Conservation (phyloP, 768 basidiomycete genomes). For the Collybia mongolica region DNA sequence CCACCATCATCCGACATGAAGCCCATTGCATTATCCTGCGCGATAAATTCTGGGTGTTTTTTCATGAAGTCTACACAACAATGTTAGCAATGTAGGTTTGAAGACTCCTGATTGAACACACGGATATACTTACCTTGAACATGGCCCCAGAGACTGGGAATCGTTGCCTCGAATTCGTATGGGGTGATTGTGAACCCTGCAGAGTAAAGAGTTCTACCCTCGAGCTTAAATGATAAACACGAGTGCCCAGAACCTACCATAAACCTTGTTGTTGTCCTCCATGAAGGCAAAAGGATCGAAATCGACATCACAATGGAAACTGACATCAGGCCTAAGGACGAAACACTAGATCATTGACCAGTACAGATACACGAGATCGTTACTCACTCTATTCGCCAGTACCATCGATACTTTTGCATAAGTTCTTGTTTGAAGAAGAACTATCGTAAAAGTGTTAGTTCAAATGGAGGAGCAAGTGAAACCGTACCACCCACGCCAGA, state of each 20-base stretch:
- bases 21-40: conserved; percentile 57
- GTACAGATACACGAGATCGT: background rate
- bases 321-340: conserved; percentile 57
- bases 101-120: background rate
- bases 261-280: conserved; percentile 69
- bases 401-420: conserved; percentile 69
- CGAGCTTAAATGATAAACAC: background rate
- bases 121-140: conserved; percentile 50
- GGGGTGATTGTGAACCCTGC: conserved; percentile 73
- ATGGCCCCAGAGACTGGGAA: conserved; percentile 73
- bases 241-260: conserved; percentile 40
- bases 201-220: background rate
- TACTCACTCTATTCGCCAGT: conserved; percentile 59
- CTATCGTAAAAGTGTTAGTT: conserved; percentile 23
- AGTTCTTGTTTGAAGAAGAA: conserved; percentile 77
- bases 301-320: conserved; percentile 71
- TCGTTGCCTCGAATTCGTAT: conserved; percentile 75
- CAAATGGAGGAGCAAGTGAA: conserved; percentile 26
- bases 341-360: background rate
- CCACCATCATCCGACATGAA: conserved; percentile 7
- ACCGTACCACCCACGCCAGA: conserved; percentile 47
- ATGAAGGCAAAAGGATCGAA: conserved; percentile 75
- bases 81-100: no score
- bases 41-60: conserved; percentile 53
- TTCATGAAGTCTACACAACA: conserved; percentile 54